phyloP scores from a whole-genome alignment of 2,329 filamentous ascomycete genomes.

The Fusarium sp. region DNA sequence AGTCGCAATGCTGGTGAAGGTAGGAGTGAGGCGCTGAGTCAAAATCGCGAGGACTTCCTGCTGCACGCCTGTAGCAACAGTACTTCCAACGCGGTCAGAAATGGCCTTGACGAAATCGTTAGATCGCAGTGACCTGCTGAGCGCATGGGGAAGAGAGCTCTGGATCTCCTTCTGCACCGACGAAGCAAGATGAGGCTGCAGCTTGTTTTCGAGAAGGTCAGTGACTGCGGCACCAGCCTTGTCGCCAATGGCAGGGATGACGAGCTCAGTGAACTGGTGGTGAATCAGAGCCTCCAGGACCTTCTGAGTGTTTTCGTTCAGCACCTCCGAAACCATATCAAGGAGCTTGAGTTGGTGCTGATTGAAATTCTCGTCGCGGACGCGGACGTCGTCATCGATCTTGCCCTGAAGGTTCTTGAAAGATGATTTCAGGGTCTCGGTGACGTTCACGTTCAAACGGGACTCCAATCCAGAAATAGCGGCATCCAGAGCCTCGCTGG shows the following conservation, averaged over 20 bases:
- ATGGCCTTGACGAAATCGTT: slow-evolving; percentile 79
- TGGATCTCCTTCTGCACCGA: slow-evolving; percentile 80
- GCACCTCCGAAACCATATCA: slow-evolving; percentile 69
- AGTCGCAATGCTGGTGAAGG: slow-evolving; percentile 73
- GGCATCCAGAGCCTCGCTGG: slow-evolving; percentile 64
- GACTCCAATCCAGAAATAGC: slow-evolving; percentile 68
- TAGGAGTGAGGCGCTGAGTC: slow-evolving; percentile 73
- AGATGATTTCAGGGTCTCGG: slow-evolving; percentile 67
- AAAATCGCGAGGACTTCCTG: slow-evolving; percentile 74
- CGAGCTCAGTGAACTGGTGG: slow-evolving; percentile 78
- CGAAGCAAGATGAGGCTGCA: slow-evolving; percentile 75
- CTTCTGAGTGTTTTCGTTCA: slow-evolving; percentile 75
- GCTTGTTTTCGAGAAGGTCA: slow-evolving; percentile 76
- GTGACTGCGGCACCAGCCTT: slow-evolving; percentile 76
- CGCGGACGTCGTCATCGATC: slow-evolving; percentile 73
- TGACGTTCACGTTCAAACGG: slow-evolving; percentile 63
- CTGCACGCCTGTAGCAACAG: slow-evolving; percentile 77
- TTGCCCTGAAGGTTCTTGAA: slow-evolving; percentile 73
- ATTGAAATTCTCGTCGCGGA: slow-evolving; percentile 65
- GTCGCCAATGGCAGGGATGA: slow-evolving; percentile 80
- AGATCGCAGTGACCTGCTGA: slow-evolving; percentile 70
- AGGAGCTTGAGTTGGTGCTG: slow-evolving; percentile 67
- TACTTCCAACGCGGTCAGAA: slow-evolving; percentile 75
- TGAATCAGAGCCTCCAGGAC: slow-evolving; percentile 82
- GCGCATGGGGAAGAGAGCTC: slow-evolving; percentile 74